Evolutionary conservation across 2,329 filamentous ascomycete species (phyloP).

Genomic region (Exophiala sp.): DNA sequence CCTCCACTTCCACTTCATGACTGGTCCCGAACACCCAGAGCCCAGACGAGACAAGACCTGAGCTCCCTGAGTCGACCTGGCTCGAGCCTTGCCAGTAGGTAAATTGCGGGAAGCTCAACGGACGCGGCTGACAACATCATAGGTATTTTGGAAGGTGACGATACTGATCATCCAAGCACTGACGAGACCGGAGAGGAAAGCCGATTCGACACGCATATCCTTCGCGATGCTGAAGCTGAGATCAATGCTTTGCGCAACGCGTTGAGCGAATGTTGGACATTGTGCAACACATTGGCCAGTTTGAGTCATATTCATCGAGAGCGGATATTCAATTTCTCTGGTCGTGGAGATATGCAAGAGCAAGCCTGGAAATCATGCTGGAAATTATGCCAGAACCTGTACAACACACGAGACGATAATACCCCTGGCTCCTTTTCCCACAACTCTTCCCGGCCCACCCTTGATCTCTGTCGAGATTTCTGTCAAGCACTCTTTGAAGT

Average conservation of each 20-base stretch:
- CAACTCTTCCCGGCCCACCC: conserved; percentile 59
- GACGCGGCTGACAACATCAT: conserved; percentile 28
- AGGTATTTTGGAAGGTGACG: conserved; percentile 35
- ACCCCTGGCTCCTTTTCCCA: conserved; percentile 53
- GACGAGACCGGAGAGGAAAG: conserved; percentile 25
- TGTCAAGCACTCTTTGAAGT: conserved; percentile 89
- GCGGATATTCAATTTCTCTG: conserved; percentile 71
- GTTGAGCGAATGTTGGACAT: conserved; percentile 84
- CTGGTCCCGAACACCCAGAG: conserved; percentile 28
- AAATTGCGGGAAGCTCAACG: conserved; percentile 50
- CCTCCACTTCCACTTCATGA: conserved; percentile 24
- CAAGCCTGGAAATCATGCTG: conserved; percentile 92
- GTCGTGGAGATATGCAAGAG: conserved; percentile 74
- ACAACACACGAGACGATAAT: conserved; percentile 72
- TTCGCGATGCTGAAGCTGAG: conserved; percentile 53
- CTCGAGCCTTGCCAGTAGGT: conserved; percentile 35
- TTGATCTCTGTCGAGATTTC: conserved; percentile 87
- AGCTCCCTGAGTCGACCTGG: conserved; percentile 30
- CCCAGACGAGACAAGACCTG: conserved; percentile 31
- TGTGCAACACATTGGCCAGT: conserved; percentile 85
- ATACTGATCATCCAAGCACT: conserved; percentile 28
- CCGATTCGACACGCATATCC: conserved; percentile 28
- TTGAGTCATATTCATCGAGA: conserved; percentile 80
- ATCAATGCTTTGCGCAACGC: conserved; percentile 68
- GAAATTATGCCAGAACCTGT: conserved; percentile 85